phyloP scores from a whole-genome alignment of 108 stramenopile species.

The Cyclotella choctawhatcheeana region DNA sequence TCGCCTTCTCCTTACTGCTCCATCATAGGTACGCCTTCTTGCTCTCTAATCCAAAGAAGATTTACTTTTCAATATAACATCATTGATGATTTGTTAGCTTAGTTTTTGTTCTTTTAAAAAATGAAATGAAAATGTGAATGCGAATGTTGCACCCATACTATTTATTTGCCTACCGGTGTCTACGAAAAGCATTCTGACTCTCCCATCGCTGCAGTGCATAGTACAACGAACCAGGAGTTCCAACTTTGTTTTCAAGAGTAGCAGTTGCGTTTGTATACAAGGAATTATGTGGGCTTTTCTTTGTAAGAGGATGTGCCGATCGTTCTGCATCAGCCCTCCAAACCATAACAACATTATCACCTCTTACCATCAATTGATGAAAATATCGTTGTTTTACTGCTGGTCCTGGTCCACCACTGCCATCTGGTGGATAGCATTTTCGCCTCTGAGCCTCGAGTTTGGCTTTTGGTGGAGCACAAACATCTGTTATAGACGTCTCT shows the following conservation, averaged over 20 bases:
- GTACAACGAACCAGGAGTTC: slow-evolving; percentile 46
- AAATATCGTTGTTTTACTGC: slow-evolving; percentile 65
- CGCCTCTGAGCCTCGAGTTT: slow-evolving; percentile 50
- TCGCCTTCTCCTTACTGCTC: no score
- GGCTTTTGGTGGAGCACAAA: slow-evolving; percentile 39
- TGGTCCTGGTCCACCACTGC: slow-evolving; percentile 46
- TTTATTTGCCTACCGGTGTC: no score
- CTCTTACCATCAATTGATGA: slow-evolving; percentile 75
- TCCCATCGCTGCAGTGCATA: slow-evolving; percentile 44
- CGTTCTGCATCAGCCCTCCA: slow-evolving; percentile 69
- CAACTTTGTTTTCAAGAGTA: slow-evolving; percentile 18
- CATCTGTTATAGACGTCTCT: slow-evolving; percentile 17
- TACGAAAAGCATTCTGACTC: not conserved
- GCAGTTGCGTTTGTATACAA: slow-evolving; percentile 10
- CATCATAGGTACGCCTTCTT: no score
- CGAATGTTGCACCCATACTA: no score
- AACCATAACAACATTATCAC: slow-evolving; percentile 84
- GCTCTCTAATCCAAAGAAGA: no score
- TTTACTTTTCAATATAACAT: no score
- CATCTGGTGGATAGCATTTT: slow-evolving; percentile 44
- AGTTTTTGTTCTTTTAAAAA: no score
- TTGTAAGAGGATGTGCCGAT: slow-evolving; percentile 47
- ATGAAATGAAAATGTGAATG: no score
- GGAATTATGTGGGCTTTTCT: slow-evolving; percentile 32
- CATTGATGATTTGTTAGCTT: no score